phyloP scores from a whole-genome alignment of 768 basidiomycete genomes.

The Hemileccinum rubropunctum region DNA sequence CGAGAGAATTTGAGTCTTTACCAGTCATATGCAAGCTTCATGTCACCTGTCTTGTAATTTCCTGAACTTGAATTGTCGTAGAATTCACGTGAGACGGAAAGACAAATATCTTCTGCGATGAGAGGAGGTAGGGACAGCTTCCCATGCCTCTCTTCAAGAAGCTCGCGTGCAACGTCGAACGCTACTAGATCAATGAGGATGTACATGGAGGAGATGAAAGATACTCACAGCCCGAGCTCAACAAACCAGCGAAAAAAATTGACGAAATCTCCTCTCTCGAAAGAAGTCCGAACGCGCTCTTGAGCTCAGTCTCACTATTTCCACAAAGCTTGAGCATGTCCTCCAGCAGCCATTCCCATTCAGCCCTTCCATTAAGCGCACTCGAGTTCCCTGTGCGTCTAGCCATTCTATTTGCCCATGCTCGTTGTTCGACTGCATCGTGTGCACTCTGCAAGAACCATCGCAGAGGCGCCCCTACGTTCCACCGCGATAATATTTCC shows the following conservation, averaged over 20 bases:
- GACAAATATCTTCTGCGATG: slow-evolving; percentile 72
- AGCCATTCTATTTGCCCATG: slow-evolving; percentile 86
- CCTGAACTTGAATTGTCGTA: slow-evolving; percentile 94
- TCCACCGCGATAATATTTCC: slow-evolving; percentile 89
- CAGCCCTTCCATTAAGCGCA: slow-evolving; percentile 57
- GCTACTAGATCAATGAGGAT: slow-evolving; percentile 38
- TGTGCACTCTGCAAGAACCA: slow-evolving; percentile 85
- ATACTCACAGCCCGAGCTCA: slow-evolving; percentile 84
- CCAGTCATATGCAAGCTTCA: slow-evolving; percentile 98
- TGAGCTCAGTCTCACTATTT: slow-evolving; percentile 57
- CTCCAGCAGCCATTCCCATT: slow-evolving; percentile 86
- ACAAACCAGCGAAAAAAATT: slow-evolving; percentile 85
- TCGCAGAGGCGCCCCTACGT: slow-evolving; percentile 74
- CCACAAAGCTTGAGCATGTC: slow-evolving; percentile 85
- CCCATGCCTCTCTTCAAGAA: slow-evolving; percentile 49
- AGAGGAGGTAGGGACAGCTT: slow-evolving; percentile 48
- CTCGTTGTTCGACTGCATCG: slow-evolving; percentile 66
- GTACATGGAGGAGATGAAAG: neutral
- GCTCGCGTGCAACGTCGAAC: slow-evolving; percentile 62
- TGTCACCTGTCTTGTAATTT: slow-evolving; percentile 89
- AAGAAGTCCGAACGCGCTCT: slow-evolving; percentile 80
- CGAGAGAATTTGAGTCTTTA: slow-evolving; percentile 29
- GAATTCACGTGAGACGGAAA: slow-evolving; percentile 80
- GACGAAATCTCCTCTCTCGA: slow-evolving; percentile 64
- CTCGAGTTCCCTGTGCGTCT: slow-evolving; percentile 59